These are phyloP conservation scores for Nakaseomyces glabratus DNA, from an alignment of 1,139 yeast genomes.

Conservation along the genomic window DNA sequence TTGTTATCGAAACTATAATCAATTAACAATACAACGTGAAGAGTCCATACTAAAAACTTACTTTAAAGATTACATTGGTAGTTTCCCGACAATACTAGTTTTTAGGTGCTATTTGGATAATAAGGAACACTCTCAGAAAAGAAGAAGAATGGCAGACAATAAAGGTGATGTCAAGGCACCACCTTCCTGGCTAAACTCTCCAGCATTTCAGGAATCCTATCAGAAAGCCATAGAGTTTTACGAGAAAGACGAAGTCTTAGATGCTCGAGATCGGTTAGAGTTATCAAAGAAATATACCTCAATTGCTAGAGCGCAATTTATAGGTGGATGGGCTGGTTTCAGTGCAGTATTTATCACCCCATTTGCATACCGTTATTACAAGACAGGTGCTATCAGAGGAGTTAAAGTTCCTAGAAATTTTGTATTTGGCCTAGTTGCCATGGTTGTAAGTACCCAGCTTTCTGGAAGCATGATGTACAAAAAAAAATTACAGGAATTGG, in stretches of 20 bases:
- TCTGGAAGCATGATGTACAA: slow-evolving; percentile 27
- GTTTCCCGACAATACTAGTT: no score
- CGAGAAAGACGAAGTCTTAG: slow-evolving; percentile 25
- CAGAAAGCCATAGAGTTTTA: slow-evolving; percentile 27
- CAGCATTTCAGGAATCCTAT: slow-evolving; percentile 24
- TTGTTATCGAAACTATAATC: no score
- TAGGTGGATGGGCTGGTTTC: slow-evolving; percentile 33
- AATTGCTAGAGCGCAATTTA: slow-evolving; percentile 22
- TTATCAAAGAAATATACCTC: slow-evolving; percentile 20
- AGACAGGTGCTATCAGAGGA: slow-evolving; percentile 30
- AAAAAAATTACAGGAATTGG: slow-evolving; percentile 23
- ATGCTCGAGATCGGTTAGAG: slow-evolving; percentile 24
- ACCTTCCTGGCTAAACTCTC: slow-evolving; percentile 15
- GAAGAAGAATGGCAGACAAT: no score
- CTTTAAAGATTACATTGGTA: no score
- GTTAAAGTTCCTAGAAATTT: slow-evolving; percentile 32
- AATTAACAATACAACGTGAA: no score
- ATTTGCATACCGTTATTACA: slow-evolving; percentile 25
- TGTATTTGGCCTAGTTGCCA: slow-evolving; percentile 30
- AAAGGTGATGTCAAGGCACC: no score
- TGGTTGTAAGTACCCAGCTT: slow-evolving; percentile 29
- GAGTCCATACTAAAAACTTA: no score
- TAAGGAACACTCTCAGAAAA: no score
- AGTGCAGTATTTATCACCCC: slow-evolving; percentile 29
- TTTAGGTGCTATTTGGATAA: no score